Evolutionary conservation across 176 grass and related monocot genomes (phyloP).

Genomic region (Triticum timopheevii): DNA sequence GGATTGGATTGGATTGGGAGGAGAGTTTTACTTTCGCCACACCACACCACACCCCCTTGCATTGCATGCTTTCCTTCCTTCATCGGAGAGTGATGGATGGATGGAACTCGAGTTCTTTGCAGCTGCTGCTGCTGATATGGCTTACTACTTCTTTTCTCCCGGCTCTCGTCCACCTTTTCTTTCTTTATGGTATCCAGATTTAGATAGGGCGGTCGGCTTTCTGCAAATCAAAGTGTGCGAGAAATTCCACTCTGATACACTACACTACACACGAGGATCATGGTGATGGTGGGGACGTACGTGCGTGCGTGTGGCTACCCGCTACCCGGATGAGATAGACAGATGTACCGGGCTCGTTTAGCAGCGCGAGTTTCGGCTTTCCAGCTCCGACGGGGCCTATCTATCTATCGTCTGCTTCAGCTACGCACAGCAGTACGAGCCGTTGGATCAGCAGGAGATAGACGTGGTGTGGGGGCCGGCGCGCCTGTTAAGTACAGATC

Average conservation of each 20-base stretch:
- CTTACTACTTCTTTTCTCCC: no score
- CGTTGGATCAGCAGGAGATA: neutral
- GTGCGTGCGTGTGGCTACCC: constrained; percentile 22
- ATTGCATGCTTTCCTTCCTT: constrained; percentile 26
- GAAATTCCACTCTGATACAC: neutral
- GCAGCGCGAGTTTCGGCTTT: constrained; percentile 44
- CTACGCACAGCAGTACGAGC: neutral
- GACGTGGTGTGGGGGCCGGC: neutral
- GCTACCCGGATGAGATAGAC: neutral
- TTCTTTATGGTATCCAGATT: constrained; percentile 31
- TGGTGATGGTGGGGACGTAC: constrained; percentile 21
- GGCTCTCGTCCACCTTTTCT: neutral
- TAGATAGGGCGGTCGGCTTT: constrained; percentile 48
- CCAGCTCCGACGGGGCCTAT: neutral
- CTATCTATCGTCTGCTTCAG: neutral
- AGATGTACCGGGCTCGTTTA: neutral
- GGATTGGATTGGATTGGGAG: neutral
- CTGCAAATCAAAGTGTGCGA: constrained; percentile 11
- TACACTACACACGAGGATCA: neutral
- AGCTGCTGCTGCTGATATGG: neutral
- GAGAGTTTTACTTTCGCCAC: constrained; percentile 9
- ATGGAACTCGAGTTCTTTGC: neutral
- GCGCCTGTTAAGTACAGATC: neutral
- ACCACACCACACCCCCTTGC: constrained; percentile 1
- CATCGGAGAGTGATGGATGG: constrained; percentile 9